Evolutionary conservation across 2,329 filamentous ascomycete genomes (phyloP), one percentile per base, ranked within the genome.

Genomic region (Aspergillus sp.): DNA sequence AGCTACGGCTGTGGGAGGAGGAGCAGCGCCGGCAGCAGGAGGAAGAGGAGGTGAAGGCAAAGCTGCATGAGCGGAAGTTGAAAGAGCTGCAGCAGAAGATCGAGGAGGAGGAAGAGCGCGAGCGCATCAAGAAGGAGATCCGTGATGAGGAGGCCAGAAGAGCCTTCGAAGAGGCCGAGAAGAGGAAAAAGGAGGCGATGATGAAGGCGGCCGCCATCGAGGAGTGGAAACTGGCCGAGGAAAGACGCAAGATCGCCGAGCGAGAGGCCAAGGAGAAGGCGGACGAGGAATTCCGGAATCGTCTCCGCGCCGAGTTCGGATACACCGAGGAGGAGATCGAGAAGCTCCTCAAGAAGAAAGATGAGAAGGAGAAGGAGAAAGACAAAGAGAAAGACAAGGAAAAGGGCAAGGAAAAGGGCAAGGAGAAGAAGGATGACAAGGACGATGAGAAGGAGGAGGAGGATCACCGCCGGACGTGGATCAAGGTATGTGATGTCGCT

Each of bases 31-130:
- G 68, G 2, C 61, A 61, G 13, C 57, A 59, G 46, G 64, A 67
- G 51, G 57, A 66, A 45, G 68, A 71, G 47, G 66, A 71, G 54
- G 50, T 69, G 32, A 63, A 64, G 50, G 56, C 60, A 6, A 65
- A 64, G 45, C 50, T 71, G 19, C 55, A 60, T 10, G 58, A 66
- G 43, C 61, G 65, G 50, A 61, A 61, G 43, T 52, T 76, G 22
- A 59, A 60, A 51, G 67, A 68, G 17, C 59, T 67, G 6, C 64
- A 66, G 43, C 60, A 65, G 38, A 65, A 69, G 52, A 63, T 69
- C 17, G 68, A 73, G 20, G 69, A 76, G 50, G 74, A 76, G 52
- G 72, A 76, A 45, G 75, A 79, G 52, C 74, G 78, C 40, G 76
- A 78, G 35, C 66, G 60, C 8, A 58, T 73, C 20, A 68, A 62